Base-by-base conservation (phyloP, 1,284 basidiomycete species). In the Irpex rosettiformis region DNA sequence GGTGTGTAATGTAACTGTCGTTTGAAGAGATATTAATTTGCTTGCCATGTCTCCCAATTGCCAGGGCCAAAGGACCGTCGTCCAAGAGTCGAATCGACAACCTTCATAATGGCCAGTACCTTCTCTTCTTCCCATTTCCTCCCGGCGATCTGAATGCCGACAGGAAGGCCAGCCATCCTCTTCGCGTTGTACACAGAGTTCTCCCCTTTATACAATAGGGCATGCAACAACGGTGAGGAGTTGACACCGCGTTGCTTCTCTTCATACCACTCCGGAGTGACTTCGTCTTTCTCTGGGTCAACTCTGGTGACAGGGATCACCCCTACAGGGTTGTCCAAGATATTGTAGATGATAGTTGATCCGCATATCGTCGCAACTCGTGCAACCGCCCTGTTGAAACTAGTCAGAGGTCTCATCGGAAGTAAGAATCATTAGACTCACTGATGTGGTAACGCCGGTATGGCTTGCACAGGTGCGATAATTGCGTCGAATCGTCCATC, bases 231-330 rank as follows among this genome's bases (percentile, higher is more conserved):
- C n/a, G 54, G 45, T 16, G 58, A 55, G 22, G 52, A 21, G 6
- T 21, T 53, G 10, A 24, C 22, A 10, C 43, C 22, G 1, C 18
- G 18, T 18, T 24, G 22, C 43, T 24, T 24, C 18, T 18, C 43
- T 47, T 24, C 18, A 18, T 47, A 58, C 84, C 85, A 93, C 61
- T 83, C 84, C 6, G 79, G 72, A 0, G 85, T 80, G 30, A 89
- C 67, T 5, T 70, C 70, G 69, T 97, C 94, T 45, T 76, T 77
- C 2, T 62, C 61, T 0, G 85, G 71, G 65, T 93, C 83, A 33
- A 97, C 92, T 16, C 82, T 82, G 2, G 91, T 93, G 18, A 96
- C 88, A 3, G 94, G 94, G 0, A 97, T 64, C 48, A 82, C 77
- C 7, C 93, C 93, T 13, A 85, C 89, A 0, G 94, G 86, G 25